phyloP scores from a whole-genome alignment of 2,329 filamentous ascomycete species.

The Cladophialophora carrionii region DNA sequence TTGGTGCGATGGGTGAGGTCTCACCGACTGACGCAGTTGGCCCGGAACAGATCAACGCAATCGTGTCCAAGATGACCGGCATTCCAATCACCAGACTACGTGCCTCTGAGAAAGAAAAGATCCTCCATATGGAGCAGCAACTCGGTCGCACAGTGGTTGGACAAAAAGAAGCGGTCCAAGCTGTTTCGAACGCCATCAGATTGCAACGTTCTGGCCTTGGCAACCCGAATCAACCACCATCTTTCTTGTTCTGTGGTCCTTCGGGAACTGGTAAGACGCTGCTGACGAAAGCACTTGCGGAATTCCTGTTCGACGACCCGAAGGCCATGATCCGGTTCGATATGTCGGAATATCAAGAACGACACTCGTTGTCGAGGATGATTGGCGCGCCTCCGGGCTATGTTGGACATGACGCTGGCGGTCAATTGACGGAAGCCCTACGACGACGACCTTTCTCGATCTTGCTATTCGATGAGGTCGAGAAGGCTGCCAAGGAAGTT shows the following conservation, averaged over 20 bases:
- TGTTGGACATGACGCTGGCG: constrained; percentile 92
- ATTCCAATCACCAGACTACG: constrained; percentile 93
- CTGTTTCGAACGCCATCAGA: constrained; percentile 93
- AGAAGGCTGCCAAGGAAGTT: constrained; percentile 98
- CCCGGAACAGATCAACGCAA: constrained; percentile 98
- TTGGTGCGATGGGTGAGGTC: constrained; percentile 65
- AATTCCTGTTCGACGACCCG: constrained; percentile 96
- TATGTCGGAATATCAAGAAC: constrained; percentile 99
- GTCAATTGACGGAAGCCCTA: constrained; percentile 91
- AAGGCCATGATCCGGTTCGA: constrained; percentile 99
- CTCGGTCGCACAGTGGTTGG: constrained; percentile 85
- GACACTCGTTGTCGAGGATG: constrained; percentile 93
- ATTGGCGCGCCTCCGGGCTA: constrained; percentile 97
- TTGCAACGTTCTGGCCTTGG: constrained; percentile 90
- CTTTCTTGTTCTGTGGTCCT: constrained; percentile 97
- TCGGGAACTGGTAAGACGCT: constrained; percentile 98
- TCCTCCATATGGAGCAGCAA: constrained; percentile 93
- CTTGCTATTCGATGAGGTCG: constrained; percentile 94
- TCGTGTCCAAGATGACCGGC: constrained; percentile 95
- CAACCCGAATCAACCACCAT: constrained; percentile 96
- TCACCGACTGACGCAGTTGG: constrained; percentile 93
- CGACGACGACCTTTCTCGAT: constrained; percentile 97
- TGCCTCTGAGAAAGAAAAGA: constrained; percentile 96
- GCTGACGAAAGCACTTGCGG: constrained; percentile 92
- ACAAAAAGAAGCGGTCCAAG: constrained; percentile 88